These are phyloP conservation scores for Corchorus capsularis DNA, from an alignment of 345 rosid species.

Conservation along the genomic window DNA sequence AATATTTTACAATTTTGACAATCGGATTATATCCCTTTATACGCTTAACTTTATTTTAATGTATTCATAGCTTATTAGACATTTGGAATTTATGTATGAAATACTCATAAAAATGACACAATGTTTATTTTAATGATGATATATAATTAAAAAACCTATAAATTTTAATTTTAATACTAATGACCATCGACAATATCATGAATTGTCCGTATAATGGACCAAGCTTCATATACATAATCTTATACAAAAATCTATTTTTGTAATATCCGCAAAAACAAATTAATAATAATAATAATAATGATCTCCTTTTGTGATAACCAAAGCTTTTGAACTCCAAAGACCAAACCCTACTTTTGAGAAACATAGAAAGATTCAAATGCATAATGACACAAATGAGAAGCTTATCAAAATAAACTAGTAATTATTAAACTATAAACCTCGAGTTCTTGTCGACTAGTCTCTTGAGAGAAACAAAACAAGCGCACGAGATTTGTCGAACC, in stretches of 20 bases:
- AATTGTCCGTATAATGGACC: too few species aligned
- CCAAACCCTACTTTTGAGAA: not conserved
- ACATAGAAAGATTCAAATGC: conserved; percentile 7
- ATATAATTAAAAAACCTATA: too few species aligned
- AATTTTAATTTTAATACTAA: too few species aligned
- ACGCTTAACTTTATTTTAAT: not conserved
- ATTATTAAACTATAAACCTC: not conserved
- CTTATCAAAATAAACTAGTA: not conserved
- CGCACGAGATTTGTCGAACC: not conserved
- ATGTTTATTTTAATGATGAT: not conserved
- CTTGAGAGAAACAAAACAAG: too few species aligned
- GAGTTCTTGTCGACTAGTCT: not conserved
- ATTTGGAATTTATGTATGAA: not conserved
- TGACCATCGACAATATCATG: too few species aligned
- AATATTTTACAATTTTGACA: not conserved
- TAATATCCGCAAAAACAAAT: too few species aligned
- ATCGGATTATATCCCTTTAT: not conserved
- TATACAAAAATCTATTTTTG: too few species aligned
- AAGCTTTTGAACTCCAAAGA: conserved; percentile 6
- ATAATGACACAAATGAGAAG: not conserved
- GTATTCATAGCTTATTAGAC: not conserved
- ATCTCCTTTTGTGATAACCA: too few species aligned
- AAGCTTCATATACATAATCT: too few species aligned
- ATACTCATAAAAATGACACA: not conserved
- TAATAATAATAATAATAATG: too few species aligned